Evolutionary conservation across 805 yeast species (phyloP), one percentile per base, ranked within the genome.

Genomic region (Candida suzukii): DNA sequence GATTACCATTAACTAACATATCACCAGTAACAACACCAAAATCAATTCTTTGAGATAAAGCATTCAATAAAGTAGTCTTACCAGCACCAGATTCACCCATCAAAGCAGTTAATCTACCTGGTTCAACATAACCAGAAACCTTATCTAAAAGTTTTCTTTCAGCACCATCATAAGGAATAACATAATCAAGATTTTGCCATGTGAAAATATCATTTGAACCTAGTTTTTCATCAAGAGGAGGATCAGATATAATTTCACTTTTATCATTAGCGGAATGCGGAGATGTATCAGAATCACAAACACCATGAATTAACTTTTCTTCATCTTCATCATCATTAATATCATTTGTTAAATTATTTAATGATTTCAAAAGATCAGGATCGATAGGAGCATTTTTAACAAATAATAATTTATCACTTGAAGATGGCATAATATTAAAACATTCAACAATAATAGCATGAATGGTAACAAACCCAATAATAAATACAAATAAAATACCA

Each of bases 21-120:
- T 70, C 78, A 47, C 82, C 81, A 12, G 79, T 71, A 22, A 76
- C 63, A 38, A 72, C 68, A 46, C 81, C 82, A 40, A 67, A 61
- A 38, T 70, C 70, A 33, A 68, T 61, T 52, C 83, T 63, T 51
- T 71, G 72, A 37, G 80, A 71, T 44, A 76, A 56, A 28, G 71
- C 70, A 50, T 76, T 76, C 44, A 76, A 62, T 39, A 76, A 57
- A 5, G 83, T 76, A 0, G 82, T 76, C 54, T 76, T 76, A 51
- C 82, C 83, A 18, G 82, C 82, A 48, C 83, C 83, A 3, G 80
- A 74, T 50, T 74, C 81, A 44, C 83, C 83, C 79, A 76, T 76
- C 35, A 76, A 57, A 2, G 83, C 82, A 20, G 81, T 76, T 52
- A 76, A 56, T 8, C 72, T 66, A 35, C 82, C 83, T 2, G 83